These are phyloP conservation scores for Yarrowia deformans DNA, from an alignment of 805 yeast genomes.

Conservation along the genomic window DNA sequence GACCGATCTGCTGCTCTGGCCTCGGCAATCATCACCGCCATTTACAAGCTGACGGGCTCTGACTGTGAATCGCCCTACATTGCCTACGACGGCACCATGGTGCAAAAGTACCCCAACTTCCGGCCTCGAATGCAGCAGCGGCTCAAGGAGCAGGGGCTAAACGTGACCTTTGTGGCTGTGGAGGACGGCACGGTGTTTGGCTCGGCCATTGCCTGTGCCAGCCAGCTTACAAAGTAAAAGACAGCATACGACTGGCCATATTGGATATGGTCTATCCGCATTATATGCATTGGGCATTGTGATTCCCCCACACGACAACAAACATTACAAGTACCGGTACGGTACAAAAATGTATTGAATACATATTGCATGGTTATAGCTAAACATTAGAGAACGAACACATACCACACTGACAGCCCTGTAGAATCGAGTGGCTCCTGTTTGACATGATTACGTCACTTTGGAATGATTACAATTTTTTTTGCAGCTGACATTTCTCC, in stretches of 20 bases:
- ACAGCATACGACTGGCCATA: neutral
- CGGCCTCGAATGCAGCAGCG: constrained; percentile 31
- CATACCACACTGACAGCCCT: too few relatives aligned
- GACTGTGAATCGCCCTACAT: constrained; percentile 43
- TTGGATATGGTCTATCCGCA: neutral
- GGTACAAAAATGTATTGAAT: constrained; percentile 2
- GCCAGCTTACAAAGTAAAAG: neutral
- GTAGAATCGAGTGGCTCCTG: constrained; percentile 1
- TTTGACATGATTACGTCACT: too few relatives aligned
- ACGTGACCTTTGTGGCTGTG: constrained; percentile 29
- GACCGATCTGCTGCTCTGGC: constrained; percentile 50
- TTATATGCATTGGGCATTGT: constrained; percentile 4
- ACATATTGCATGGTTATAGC: constrained; percentile 8
- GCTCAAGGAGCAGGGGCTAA: constrained; percentile 27
- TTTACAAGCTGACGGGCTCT: constrained; percentile 40
- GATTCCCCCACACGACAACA: neutral
- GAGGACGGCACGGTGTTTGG: constrained; percentile 25
- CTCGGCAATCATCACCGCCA: constrained; percentile 45
- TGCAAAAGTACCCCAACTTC: constrained; percentile 49
- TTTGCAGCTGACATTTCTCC: neutral
- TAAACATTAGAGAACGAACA: too few relatives aligned
- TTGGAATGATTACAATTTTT: neutral
- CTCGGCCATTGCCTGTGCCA: constrained; percentile 32
- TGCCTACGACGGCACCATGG: constrained; percentile 49
- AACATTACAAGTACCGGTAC: too few relatives aligned